Base-by-base conservation (phyloP, 306 rosid genomes). In the Sechiopsis laciniata region DNA sequence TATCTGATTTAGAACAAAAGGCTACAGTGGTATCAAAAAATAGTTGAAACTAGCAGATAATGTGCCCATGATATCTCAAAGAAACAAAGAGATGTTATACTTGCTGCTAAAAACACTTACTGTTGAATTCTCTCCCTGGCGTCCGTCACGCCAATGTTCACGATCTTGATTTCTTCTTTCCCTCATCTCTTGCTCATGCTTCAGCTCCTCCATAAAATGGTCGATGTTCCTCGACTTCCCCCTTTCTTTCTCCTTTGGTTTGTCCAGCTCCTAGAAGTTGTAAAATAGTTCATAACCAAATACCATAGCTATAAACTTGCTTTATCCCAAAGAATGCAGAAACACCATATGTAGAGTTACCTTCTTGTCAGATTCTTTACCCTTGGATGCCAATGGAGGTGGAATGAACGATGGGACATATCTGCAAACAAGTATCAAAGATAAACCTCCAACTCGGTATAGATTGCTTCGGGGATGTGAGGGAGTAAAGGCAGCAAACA, bases 381-480 rank as follows among this genome's bases (percentile, higher is more conserved):
- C 97, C 82, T 88, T 95, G 82, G 97, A 83, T 77, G 97, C 92
- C 86, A 91, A n/a, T 74, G 99, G 95, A 77, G 96, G 96, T n/a
- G 97, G 97, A 76, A 91, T 72, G 81, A 95, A 95, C 77, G 96
- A 95, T 55, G 97, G 97, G 46, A 95, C 97, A 83, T 95, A 95
- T 90, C 99, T 95, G 92, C 90, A 89, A 80, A 74, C 73, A 59
- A 78, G 72, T 74, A 78, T 72, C 48, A 83, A 78, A 50, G 78
- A 80, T 83, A 78, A 83, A 84, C 26, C 83, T 70, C 80, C 76
- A 64, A 74, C 72, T 81, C 24, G 82, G 61, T 52, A 74, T 75
- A 51, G 53, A 61, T 21, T 64, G 52, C 66, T 67, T 61, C 55
- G 10, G 56, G 54, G 32, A 77, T 67, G 12, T 22, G 50, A 58